Base-by-base conservation (phyloP, 2,329 filamentous ascomycete genomes). In the Neonectria hederae region DNA sequence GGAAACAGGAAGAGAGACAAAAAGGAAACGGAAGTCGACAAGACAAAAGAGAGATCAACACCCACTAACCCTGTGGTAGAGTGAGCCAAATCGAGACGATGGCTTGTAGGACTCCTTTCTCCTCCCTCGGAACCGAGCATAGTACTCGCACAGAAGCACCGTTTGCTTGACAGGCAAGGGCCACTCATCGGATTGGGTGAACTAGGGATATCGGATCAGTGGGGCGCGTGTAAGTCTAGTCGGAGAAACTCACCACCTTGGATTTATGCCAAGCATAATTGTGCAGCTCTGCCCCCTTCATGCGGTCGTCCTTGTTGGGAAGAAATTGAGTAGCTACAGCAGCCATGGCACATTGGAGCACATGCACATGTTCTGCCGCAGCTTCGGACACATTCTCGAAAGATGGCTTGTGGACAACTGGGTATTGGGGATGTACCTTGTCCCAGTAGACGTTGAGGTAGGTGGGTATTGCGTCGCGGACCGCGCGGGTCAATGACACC, bases 371-470 rank as follows among this genome's bases (percentile, higher is more conserved):
- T 57, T 83, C 81, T 5, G 76, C 74, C 8, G 65, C 62, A 26
- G 58, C 66, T 11, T 68, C 69, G 6, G 71, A 65, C 19, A 75
- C 75, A 26, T 75, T 77, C 60, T 84, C 81, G 43, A 83, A 81
- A 14, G 80, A 81, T 22, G 76, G 73, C 62, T 79, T 80, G 74
- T 88, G 85, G 26, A 87, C 78, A 26, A 87, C 73, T n/a, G 85
- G 85, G 67, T 82, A 83, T 59, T 79, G 67, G 22, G 78, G 77
- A 68, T 86, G 79, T 53, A 86, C 82, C 64, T 80, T 81, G 54
- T 82, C 78, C 86, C 86, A 87, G 75, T 87, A 87, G 38, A 83
- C 76, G 24, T 84, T 78, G 63, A 87, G 76, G 66, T 87, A 87
- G 45, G 73, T 72, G 45, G 86, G 84, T 49, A 87, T 80, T 43